Evolutionary conservation across 345 rosid genomes (phyloP).

Genomic region (Trapa bicornis): DNA sequence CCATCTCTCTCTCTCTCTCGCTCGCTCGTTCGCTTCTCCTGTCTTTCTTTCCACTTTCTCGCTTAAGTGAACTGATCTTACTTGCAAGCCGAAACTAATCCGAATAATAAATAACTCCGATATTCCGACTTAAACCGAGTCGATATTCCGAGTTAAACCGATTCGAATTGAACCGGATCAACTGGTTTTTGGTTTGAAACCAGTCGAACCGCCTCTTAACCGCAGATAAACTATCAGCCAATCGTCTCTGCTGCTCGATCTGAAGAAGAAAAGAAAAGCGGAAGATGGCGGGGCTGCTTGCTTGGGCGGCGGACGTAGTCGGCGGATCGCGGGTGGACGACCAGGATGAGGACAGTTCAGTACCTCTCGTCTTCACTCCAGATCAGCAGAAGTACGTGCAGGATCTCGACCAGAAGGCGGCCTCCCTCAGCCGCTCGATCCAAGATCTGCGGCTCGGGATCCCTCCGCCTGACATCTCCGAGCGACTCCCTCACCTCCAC

Average conservation of each 20-base stretch:
- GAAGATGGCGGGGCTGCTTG: slow-evolving; percentile 68
- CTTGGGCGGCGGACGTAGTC: slow-evolving; percentile 96
- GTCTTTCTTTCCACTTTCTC: neutral
- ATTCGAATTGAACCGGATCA: neutral
- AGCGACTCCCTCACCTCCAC: slow-evolving; percentile 81
- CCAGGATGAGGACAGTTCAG: slow-evolving; percentile 19
- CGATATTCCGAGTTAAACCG: neutral
- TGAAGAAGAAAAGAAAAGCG: neutral
- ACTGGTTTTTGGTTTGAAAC: neutral
- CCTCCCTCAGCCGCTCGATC: slow-evolving; percentile 64
- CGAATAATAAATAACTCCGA: neutral
- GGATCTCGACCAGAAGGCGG: slow-evolving; percentile 59
- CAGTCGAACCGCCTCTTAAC: neutral
- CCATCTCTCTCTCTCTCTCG: slow-evolving; percentile 29
- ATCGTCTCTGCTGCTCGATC: neutral
- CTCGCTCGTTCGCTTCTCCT: neutral
- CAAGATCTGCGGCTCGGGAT: slow-evolving; percentile 73
- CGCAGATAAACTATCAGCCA: neutral
- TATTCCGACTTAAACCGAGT: neutral
- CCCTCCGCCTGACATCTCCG: slow-evolving; percentile 78
- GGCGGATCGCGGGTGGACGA: slow-evolving; percentile 25
- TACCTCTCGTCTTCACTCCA: slow-evolving; percentile 41
- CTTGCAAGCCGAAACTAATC: neutral
- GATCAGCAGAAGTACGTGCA: slow-evolving; percentile 60
- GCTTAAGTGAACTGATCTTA: neutral